Evolutionary conservation across 2,329 filamentous ascomycete genomes (phyloP).

Genomic region (Colletotrichum endophyticum): DNA sequence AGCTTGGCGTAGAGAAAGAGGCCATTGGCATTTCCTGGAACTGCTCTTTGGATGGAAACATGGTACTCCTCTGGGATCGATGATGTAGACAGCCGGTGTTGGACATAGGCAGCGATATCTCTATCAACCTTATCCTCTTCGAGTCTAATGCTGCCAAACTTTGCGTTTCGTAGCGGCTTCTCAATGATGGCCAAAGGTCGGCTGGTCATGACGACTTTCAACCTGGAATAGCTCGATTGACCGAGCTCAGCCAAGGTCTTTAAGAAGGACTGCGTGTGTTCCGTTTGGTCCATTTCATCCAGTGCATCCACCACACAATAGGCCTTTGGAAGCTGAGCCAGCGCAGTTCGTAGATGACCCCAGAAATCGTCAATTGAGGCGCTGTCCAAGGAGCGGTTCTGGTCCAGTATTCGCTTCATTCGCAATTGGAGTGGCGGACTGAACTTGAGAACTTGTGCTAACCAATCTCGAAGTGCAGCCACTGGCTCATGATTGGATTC

Average conservation of each 20-base stretch:
- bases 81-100: slow-evolving; percentile 18
- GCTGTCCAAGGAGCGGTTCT: slow-evolving; percentile 10
- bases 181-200: slow-evolving; percentile 39
- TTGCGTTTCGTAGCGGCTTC: slow-evolving; percentile 27
- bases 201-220: slow-evolving; percentile 50
- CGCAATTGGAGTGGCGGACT: slow-evolving; percentile 32
- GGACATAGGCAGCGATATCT: slow-evolving; percentile 45
- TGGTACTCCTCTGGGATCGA: slow-evolving; percentile 23
- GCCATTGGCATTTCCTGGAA: slow-evolving; percentile 42
- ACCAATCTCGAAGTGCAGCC: slow-evolving; percentile 37
- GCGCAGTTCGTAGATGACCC: slow-evolving; percentile 28
- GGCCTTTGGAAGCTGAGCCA: slow-evolving; percentile 26
- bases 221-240: slow-evolving; percentile 27
- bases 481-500: slow-evolving; percentile 35
- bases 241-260: slow-evolving; percentile 35
- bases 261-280: slow-evolving; percentile 35
- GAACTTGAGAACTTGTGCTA: slow-evolving; percentile 33
- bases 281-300: slow-evolving; percentile 50
- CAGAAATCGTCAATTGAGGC: slow-evolving; percentile 30
- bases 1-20: slow-evolving; percentile 50
- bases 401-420: slow-evolving; percentile 21
- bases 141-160: slow-evolving; percentile 39
- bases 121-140: slow-evolving; percentile 37
- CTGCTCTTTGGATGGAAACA: slow-evolving; percentile 28
- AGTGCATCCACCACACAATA: slow-evolving; percentile 49